A percentile compares a stretch with the other conserved stretches of the same genome.
These are phyloP conservation scores for Metschnikowia shivogae DNA, from an alignment of 805 yeast species.

Conservation along the genomic window DNA sequence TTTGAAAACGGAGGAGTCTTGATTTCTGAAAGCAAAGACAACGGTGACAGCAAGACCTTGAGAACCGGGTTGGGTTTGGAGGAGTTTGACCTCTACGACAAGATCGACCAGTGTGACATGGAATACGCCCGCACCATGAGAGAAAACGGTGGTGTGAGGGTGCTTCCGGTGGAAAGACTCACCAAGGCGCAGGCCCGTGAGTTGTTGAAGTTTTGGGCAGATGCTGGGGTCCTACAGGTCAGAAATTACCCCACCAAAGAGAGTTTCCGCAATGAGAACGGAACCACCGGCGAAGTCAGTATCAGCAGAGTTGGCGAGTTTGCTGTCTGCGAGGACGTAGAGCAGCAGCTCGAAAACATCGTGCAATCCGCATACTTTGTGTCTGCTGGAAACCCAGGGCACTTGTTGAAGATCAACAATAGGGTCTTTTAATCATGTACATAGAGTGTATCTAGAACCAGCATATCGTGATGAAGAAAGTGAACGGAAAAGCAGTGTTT, in stretches of 20 bases:
- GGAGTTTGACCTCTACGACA: conserved; percentile 54
- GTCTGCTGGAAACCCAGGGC: conserved; percentile 41
- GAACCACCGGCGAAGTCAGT: conserved; percentile 5
- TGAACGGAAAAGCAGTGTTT: background rate
- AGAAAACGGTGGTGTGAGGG: conserved; percentile 30
- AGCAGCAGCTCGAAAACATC: conserved; percentile 25
- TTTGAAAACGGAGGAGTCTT: conserved; percentile 65
- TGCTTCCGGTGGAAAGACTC: conserved; percentile 25
- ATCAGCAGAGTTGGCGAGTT: conserved; percentile 15
- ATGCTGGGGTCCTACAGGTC: conserved; percentile 30
- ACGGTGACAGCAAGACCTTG: conserved; percentile 48
- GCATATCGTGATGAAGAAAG: background rate
- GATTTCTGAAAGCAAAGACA: conserved; percentile 55
- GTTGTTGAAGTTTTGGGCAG: conserved; percentile 30
- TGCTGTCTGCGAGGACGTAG: conserved; percentile 19
- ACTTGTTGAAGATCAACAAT: conserved; percentile 29
- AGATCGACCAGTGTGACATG: conserved; percentile 47
- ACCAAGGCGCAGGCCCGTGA: conserved; percentile 28
- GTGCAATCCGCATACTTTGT: conserved; percentile 29
- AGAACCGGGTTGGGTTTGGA: conserved; percentile 53
- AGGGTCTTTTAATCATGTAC: conserved; percentile 18
- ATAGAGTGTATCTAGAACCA: conserved; percentile 1
- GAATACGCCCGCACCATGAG: conserved; percentile 47
- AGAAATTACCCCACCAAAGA: conserved; percentile 32
- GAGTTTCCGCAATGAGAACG: conserved; percentile 10